Conservation (phyloP, 2,329 filamentous ascomycete species). For the Pseudopyrenochaeta lycopersici region DNA sequence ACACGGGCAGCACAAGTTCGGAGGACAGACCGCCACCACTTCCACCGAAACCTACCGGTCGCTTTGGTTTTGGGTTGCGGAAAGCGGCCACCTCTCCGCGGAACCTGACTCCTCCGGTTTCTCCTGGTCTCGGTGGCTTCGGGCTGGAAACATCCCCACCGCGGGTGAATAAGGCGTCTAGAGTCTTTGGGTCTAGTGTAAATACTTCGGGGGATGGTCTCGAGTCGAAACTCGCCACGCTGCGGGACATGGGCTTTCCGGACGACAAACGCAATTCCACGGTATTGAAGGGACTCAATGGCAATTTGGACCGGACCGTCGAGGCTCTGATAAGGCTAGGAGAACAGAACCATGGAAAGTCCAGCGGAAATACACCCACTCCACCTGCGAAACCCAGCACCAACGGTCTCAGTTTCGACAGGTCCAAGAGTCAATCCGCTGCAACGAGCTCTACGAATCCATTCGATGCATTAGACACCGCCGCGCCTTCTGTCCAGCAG, state of each 20-base stretch:
- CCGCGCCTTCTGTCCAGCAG: conserved; percentile 30
- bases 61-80: conserved; percentile 71
- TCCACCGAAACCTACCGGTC: conserved; percentile 67
- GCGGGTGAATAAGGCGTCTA: conserved; percentile 70
- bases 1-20: conserved; percentile 65
- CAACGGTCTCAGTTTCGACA: conserved; percentile 57
- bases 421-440: conserved; percentile 39
- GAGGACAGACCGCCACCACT: conserved; percentile 66
- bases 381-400: conserved; percentile 59
- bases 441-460: conserved; percentile 48
- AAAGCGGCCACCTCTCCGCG: conserved; percentile 76
- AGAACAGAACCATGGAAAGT: conserved; percentile 58
- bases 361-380: conserved; percentile 58
- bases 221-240: conserved; percentile 77
- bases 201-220: conserved; percentile 64
- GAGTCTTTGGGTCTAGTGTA: conserved; percentile 73
- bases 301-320: conserved; percentile 85
- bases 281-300: conserved; percentile 82
- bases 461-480: conserved; percentile 55
- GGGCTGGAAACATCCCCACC: conserved; percentile 46
- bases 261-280: conserved; percentile 83
- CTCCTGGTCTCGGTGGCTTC: conserved; percentile 44
- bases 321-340: conserved; percentile 86
- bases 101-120: conserved; percentile 58
- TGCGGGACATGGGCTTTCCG: conserved; percentile 91